phyloP scores from a whole-genome alignment of 495 filamentous ascomycete species.

The Clavariopsis aquatica region DNA sequence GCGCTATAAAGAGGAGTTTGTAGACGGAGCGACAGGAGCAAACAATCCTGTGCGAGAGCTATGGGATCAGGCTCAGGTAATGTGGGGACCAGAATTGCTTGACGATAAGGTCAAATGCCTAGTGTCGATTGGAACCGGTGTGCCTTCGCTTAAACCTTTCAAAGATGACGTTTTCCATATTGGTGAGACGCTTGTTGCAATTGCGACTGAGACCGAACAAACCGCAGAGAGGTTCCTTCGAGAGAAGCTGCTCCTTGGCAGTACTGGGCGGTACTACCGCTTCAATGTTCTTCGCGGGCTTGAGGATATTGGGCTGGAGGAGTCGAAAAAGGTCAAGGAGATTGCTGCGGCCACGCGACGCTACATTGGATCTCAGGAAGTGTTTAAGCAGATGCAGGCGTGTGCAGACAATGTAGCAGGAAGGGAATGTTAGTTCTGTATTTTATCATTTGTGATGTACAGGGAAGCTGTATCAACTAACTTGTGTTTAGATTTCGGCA shows the following conservation, averaged over 20 bases:
- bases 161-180: slow-evolving; percentile 11
- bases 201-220: slow-evolving; percentile 25
- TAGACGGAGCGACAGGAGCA: slow-evolving; percentile 32
- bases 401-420: slow-evolving; percentile 26
- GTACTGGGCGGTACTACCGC: slow-evolving; percentile 11
- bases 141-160: slow-evolving; percentile 25
- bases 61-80: slow-evolving; percentile 12
- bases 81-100: slow-evolving; percentile 28
- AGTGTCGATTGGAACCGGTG: slow-evolving; percentile 41
- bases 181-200: slow-evolving; percentile 13
- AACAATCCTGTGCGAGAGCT: slow-evolving; percentile 25
- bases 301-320: slow-evolving; percentile 26
- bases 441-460: neutral
- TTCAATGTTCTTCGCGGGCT: slow-evolving; percentile 22
- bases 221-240: slow-evolving; percentile 24
- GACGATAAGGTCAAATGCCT: slow-evolving; percentile 45
- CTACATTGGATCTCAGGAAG: slow-evolving; percentile 14
- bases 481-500: slow-evolving; percentile 12
- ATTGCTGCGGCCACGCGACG: slow-evolving; percentile 17
- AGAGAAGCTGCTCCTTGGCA: slow-evolving; percentile 18
- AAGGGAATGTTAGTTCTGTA: slow-evolving; percentile 29
- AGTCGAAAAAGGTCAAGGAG: slow-evolving; percentile 2
- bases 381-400: slow-evolving; percentile 19
- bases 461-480: no score
- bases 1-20: slow-evolving; percentile 37